Conservation (phyloP, 768 basidiomycete species). For the Auriscalpium vulgare region DNA sequence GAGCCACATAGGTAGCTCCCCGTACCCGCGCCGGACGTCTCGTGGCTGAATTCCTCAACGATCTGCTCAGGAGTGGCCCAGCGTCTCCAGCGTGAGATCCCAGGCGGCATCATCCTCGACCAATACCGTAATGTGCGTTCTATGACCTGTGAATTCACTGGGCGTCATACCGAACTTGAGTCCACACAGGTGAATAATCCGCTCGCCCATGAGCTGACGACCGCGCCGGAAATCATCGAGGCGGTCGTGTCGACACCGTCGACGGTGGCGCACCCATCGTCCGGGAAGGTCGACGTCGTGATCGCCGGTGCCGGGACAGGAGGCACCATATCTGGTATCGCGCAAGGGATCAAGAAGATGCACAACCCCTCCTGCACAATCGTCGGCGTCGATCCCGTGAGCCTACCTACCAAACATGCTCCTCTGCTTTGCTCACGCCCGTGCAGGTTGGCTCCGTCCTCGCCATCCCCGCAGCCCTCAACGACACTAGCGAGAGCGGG, state of each 20-base stretch:
- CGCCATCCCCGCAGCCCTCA: slow-evolving; percentile 61
- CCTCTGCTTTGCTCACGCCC: neutral
- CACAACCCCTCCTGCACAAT: slow-evolving; percentile 69
- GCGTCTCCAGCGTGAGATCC: slow-evolving; percentile 68
- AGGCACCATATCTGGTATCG: slow-evolving; percentile 87
- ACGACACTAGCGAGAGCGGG: slow-evolving; percentile 39
- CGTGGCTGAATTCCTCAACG: slow-evolving; percentile 86
- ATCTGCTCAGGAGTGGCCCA: slow-evolving; percentile 72
- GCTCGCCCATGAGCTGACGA: slow-evolving; percentile 82
- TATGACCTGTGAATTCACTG: neutral
- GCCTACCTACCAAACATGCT: slow-evolving; percentile 20
- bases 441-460: slow-evolving; percentile 82
- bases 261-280: slow-evolving; percentile 48
- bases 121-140: slow-evolving; percentile 73
- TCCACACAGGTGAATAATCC: slow-evolving; percentile 68
- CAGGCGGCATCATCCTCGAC: slow-evolving; percentile 82
- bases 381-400: slow-evolving; percentile 87
- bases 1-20: slow-evolving; percentile 81
- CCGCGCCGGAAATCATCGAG: slow-evolving; percentile 87
- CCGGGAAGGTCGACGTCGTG: slow-evolving; percentile 71
- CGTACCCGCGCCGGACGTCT: slow-evolving; percentile 29
- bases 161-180: slow-evolving; percentile 5
- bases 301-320: slow-evolving; percentile 91
- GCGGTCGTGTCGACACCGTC: slow-evolving; percentile 63
- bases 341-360: slow-evolving; percentile 67